Evolutionary conservation across 2,329 filamentous ascomycete genomes (phyloP).

Genomic region (Macroventuria anomochaeta): DNA sequence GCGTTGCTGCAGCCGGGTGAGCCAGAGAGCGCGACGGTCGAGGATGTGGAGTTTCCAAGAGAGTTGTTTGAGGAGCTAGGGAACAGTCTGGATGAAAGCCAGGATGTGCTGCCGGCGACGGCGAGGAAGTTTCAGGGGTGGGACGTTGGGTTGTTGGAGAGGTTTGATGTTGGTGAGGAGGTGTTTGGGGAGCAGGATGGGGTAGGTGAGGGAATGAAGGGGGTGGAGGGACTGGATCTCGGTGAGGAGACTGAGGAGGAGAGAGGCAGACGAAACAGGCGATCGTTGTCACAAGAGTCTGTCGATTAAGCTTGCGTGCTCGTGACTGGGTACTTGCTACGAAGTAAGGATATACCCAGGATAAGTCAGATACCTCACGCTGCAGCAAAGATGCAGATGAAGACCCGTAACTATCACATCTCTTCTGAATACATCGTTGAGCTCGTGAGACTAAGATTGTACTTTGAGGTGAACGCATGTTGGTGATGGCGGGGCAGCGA

Average conservation of each 20-base stretch:
- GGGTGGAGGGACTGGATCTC: neutral
- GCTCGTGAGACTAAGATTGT: no score
- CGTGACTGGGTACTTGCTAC: neutral
- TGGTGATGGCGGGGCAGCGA: conserved; percentile 10
- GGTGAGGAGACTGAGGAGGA: neutral
- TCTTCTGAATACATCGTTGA: no score
- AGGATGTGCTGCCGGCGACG: conserved; percentile 59
- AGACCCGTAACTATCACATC: no score
- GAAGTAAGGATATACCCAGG: no score
- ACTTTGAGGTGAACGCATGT: neutral
- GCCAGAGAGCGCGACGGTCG: conserved; percentile 52
- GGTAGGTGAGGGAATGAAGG: neutral
- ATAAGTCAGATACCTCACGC: no score
- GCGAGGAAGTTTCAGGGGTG: conserved; percentile 69
- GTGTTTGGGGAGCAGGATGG: conserved; percentile 2
- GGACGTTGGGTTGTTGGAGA: conserved; percentile 68
- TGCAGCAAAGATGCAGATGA: no score
- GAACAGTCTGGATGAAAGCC: conserved; percentile 57
- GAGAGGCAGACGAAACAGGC: conserved; percentile 5
- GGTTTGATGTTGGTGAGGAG: conserved; percentile 51
- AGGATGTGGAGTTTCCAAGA: conserved; percentile 60
- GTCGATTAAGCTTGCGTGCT: conserved; percentile 2
- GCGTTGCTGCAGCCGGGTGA: conserved; percentile 36
- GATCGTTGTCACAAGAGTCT: conserved; percentile 12
- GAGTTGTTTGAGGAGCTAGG: conserved; percentile 58